A percentile compares a stretch with the other conserved stretches of the same genome.
Conservation (phyloP, 2,329 filamentous ascomycete species). For the Cladobotryum protrusum region DNA sequence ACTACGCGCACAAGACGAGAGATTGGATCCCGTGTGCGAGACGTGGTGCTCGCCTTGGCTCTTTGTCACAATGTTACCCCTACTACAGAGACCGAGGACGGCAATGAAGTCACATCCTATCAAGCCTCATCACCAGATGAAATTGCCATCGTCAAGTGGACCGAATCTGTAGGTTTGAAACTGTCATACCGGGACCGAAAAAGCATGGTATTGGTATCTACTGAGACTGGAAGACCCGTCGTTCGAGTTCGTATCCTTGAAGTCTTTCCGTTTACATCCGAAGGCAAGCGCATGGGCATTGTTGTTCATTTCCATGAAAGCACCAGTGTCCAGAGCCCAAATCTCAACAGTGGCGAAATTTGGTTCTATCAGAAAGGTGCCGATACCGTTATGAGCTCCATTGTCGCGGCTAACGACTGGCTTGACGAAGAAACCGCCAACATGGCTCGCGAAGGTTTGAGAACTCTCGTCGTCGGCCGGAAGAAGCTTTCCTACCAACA, state of each 20-base stretch:
- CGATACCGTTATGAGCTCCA: constrained; percentile 95
- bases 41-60: constrained; percentile 85
- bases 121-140: constrained; percentile 97
- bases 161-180: constrained; percentile 82
- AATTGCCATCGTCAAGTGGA: constrained; percentile 96
- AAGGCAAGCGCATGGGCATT: constrained; percentile 97
- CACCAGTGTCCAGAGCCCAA: constrained; percentile 39
- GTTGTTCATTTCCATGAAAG: constrained; percentile 76
- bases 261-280: constrained; percentile 94
- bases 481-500: constrained; percentile 73
- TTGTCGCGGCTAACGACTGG: constrained; percentile 96
- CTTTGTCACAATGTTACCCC: constrained; percentile 97
- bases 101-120: constrained; percentile 72
- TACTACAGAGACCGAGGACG: constrained; percentile 68
- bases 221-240: constrained; percentile 64
- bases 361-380: constrained; percentile 99
- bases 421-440: constrained; percentile 98
- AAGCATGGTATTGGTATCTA: constrained; percentile 74
- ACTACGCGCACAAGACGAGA: constrained; percentile 83
- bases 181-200: constrained; percentile 81
- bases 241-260: constrained; percentile 87
- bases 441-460: constrained; percentile 93
- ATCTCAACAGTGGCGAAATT: constrained; percentile 64
- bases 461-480: constrained; percentile 90
- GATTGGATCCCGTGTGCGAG: constrained; percentile 86